These are phyloP conservation scores for Cutaneotrichosporon cavernicola DNA, from an alignment of 1,284 basidiomycete species.

Conservation along the genomic window DNA sequence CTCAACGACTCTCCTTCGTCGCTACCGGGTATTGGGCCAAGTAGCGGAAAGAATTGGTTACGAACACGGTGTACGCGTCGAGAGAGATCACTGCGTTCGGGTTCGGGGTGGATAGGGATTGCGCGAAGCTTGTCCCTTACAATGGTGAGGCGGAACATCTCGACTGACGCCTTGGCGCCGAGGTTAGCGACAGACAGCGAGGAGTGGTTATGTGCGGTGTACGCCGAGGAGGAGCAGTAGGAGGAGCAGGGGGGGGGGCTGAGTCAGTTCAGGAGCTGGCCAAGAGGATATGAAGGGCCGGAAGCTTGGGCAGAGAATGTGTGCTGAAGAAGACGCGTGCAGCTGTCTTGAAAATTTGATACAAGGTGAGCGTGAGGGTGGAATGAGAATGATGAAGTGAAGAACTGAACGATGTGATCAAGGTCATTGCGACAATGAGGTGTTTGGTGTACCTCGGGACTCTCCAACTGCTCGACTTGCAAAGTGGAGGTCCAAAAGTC, in stretches of 20 bases:
- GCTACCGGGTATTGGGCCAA: neutral
- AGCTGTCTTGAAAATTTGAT: too few species aligned
- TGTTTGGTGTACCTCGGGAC: too few species aligned
- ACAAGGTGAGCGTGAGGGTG: too few species aligned
- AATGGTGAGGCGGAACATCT: slow-evolving; percentile 12
- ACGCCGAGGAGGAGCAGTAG: slow-evolving; percentile 17
- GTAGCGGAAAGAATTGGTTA: slow-evolving; percentile 17
- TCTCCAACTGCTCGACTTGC: neutral
- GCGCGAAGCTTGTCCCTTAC: neutral
- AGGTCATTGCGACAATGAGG: too few species aligned
- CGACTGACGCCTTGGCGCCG: slow-evolving; percentile 9
- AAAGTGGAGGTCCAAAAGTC: neutral
- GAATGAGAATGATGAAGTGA: too few species aligned
- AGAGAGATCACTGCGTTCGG: slow-evolving; percentile 19
- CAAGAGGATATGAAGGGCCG: neutral
- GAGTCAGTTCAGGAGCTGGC: neutral
- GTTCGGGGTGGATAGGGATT: slow-evolving; percentile 9
- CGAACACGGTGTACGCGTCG: slow-evolving; percentile 13
- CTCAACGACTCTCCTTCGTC: neutral
- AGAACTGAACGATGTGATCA: too few species aligned
- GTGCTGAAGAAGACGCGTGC: too few species aligned
- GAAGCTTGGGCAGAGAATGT: neutral
- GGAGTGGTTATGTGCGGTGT: neutral
- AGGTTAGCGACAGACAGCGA: slow-evolving; percentile 17
- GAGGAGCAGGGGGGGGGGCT: slow-evolving; percentile 20